Evolutionary conservation across 2,329 filamentous ascomycete genomes (phyloP), one percentile per base, ranked within the genome.

Genomic region (Apiospora koreana): DNA sequence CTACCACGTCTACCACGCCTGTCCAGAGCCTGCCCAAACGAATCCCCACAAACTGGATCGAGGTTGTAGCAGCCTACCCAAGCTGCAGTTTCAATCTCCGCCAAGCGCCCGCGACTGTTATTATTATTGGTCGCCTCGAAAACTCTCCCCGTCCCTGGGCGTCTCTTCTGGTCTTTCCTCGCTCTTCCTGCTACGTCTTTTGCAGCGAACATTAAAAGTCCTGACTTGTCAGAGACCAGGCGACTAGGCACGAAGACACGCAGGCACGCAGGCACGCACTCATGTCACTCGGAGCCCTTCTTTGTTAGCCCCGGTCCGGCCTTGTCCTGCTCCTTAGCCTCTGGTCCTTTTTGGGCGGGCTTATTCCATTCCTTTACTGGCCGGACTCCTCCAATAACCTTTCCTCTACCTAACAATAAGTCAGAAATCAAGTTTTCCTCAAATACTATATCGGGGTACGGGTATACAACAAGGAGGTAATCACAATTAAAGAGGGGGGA

Each of bases 11-110:
- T n/a, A n/a, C n/a, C n/a, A n/a, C n/a, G n/a, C n/a, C n/a, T n/a
- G n/a, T n/a, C n/a, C n/a, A n/a, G n/a, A n/a, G n/a, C n/a, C n/a
- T n/a, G 54, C 28, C 31, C 31, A 38, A 62, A 31, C 54, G 35
- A 62, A 62, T 38, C 54, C 54, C 54, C 54, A 62, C 54, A 62
- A 62, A 62, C 54, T 62, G 54, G 54, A 62, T 62, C 54, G 54
- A 62, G 54, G 54, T 62, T 62, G 54, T 62, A 62, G 54, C 54
- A 62, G 54, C 54, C 54, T 62, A 38, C 50, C 28, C 50, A 58
- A 58, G 28, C 16, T 58, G 50, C 31, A 62, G 54, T 62, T 62
- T 62, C 54, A 62, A 62, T 62, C 54, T 62, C 54, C 54, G 50
- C 50, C 50, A 58, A 58, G 50, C 50, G 50, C 28, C 50, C 50